Percentiles rank a stretch among this genome's conserved stretches.
These are phyloP conservation scores for Tolypocladium album DNA, from an alignment of 2,329 filamentous ascomycete species.

Conservation along the genomic window DNA sequence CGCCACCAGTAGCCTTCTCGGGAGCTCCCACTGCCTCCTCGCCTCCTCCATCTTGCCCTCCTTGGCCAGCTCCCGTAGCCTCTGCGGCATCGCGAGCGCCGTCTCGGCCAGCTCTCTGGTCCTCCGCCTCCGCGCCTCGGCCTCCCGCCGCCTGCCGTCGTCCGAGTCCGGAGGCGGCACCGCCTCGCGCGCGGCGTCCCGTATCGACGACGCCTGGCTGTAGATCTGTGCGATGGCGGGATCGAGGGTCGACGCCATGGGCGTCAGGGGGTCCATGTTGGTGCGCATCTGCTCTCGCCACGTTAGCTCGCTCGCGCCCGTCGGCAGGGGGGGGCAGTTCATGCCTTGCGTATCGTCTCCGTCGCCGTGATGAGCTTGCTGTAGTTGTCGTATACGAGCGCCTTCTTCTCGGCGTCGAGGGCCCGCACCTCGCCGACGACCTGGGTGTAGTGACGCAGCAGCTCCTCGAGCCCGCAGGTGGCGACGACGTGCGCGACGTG, in stretches of 20 bases:
- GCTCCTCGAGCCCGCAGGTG: conserved; percentile 53
- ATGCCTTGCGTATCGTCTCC: conserved; percentile 77
- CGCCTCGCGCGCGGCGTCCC: conserved; percentile 36
- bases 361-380: conserved; percentile 94
- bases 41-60: conserved; percentile 54
- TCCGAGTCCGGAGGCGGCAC: conserved; percentile 35
- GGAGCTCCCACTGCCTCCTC: conserved; percentile 42
- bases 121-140: conserved; percentile 21
- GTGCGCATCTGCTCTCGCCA: conserved; percentile 50
- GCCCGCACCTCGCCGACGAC: conserved; percentile 75
- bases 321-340: not conserved
- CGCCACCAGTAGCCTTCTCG: conserved; percentile 35
- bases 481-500: conserved; percentile 54
- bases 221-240: conserved; percentile 69
- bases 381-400: conserved; percentile 96
- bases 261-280: conserved; percentile 70
- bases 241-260: conserved; percentile 61
- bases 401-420: conserved; percentile 92
- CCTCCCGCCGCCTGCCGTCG: conserved; percentile 21
- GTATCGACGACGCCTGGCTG: conserved; percentile 44
- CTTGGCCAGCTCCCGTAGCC: conserved; percentile 45
- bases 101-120: conserved; percentile 49
- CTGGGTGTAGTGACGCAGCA: conserved; percentile 60
- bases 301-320: not conserved
- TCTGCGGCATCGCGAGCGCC: conserved; percentile 49